Percentiles rank a stretch among this genome's conserved stretches.
Evolutionary conservation across 2,329 filamentous ascomycete genomes (phyloP).

Genomic region (Capronia americana): DNA sequence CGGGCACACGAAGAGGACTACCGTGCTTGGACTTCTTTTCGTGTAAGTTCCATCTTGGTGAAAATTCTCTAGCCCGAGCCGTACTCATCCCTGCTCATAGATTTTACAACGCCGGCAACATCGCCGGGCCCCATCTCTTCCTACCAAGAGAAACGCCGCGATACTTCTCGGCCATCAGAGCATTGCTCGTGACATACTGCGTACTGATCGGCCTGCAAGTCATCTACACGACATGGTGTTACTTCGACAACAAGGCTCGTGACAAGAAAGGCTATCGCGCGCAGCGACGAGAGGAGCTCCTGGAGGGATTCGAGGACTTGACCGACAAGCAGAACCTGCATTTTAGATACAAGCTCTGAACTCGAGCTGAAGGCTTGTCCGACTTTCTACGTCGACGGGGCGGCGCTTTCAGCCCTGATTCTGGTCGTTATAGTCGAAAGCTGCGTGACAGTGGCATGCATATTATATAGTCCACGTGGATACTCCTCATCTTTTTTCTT

Average conservation of each 20-base stretch:
- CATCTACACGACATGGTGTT: conserved; percentile 37
- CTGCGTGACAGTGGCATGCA: neutral
- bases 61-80: neutral
- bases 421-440: neutral
- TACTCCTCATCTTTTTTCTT: too few relatives aligned
- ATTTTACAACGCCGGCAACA: conserved; percentile 58
- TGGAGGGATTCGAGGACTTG: conserved; percentile 47
- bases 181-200: conserved; percentile 53
- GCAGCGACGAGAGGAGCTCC: conserved; percentile 28
- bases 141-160: conserved; percentile 52
- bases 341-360: conserved; percentile 46
- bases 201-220: conserved; percentile 48
- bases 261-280: conserved; percentile 21
- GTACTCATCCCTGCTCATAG: conserved; percentile 29
- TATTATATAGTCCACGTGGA: neutral
- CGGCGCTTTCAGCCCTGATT: neutral
- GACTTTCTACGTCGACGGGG: neutral
- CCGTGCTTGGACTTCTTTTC: conserved; percentile 59
- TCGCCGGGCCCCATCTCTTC: conserved; percentile 57
- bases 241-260: conserved; percentile 30
- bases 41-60: conserved; percentile 13
- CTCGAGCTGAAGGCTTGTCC: neutral
- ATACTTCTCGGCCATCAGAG: conserved; percentile 54
- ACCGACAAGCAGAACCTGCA: conserved; percentile 47
- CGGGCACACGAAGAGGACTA: conserved; percentile 60